Conservation (phyloP, 345 rosid genomes). For the Lepidium africanum region DNA sequence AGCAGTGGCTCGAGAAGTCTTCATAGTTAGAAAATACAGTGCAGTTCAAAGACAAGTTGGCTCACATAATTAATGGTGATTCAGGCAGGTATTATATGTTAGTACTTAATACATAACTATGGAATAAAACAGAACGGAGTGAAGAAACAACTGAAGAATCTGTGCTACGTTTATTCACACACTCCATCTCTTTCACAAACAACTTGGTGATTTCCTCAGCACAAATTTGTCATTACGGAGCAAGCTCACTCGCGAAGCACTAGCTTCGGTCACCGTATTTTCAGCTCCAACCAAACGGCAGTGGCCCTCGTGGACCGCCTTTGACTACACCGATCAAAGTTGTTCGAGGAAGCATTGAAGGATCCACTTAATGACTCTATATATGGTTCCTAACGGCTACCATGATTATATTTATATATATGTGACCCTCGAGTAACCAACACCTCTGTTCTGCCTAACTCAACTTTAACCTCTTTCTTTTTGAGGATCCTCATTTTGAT, state of each 20-base stretch:
- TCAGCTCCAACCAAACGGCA: conserved; percentile 73
- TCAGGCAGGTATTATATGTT: conserved; percentile 43
- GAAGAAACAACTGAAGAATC: conserved; percentile 48
- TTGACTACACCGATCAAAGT: conserved; percentile 67
- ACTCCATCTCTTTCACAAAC: too few relatives aligned
- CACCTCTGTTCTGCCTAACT: too few relatives aligned
- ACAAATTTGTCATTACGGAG: conserved; percentile 52
- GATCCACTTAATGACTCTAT: conserved; percentile 53
- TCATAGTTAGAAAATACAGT: conserved; percentile 90
- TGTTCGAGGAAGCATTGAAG: conserved; percentile 79
- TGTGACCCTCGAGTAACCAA: too few relatives aligned
- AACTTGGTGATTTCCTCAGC: conserved; percentile 76
- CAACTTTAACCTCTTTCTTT: too few relatives aligned
- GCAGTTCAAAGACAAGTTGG: conserved; percentile 92
- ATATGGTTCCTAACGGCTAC: too few relatives aligned
- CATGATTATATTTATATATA: too few relatives aligned
- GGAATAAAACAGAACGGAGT: conserved; percentile 35
- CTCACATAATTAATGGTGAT: too few relatives aligned
- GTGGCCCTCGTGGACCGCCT: conserved; percentile 50
- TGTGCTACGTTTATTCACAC: conserved; percentile 62
- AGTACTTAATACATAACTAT: neutral
- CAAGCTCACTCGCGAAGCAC: conserved; percentile 67
- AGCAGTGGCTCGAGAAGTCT: conserved; percentile 76
- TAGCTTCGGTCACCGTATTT: conserved; percentile 59
- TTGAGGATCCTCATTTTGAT: too few relatives aligned